These are phyloP conservation scores for Phascolomyces articulosus DNA, from an alignment of 371 early-diverging fungal species.

Conservation along the genomic window DNA sequence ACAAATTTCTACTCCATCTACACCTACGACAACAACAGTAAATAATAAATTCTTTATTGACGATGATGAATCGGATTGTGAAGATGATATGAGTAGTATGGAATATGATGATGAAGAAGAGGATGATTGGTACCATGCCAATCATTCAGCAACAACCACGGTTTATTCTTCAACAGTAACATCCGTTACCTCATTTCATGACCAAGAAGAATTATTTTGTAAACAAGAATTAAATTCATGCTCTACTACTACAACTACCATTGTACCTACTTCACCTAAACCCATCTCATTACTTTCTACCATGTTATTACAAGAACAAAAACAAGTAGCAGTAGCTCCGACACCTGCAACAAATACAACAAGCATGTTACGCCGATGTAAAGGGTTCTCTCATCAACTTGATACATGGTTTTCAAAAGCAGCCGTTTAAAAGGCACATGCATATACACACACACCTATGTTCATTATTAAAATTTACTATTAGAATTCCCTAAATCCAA, in stretches of 20 bases:
- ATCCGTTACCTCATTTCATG: slow-evolving; percentile 3
- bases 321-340: not conserved
- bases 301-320: slow-evolving; percentile 18
- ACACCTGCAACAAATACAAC: not conserved
- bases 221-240: slow-evolving; percentile 1
- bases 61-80: slow-evolving; percentile 10
- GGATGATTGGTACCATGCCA: not conserved
- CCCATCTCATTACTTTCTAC: slow-evolving; percentile 18
- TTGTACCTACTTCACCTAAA: slow-evolving; percentile 3
- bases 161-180: slow-evolving; percentile 13
- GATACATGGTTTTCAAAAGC: slow-evolving; percentile 18
- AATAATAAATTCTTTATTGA: slow-evolving; percentile 15
- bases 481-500: not conserved
- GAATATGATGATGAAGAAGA: slow-evolving; percentile 12
- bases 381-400: slow-evolving; percentile 12
- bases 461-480: too few species aligned
- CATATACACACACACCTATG: slow-evolving; percentile 5
- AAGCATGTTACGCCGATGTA: slow-evolving; percentile 14
- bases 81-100: slow-evolving; percentile 4
- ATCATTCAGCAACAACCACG: not conserved
- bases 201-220: slow-evolving; percentile 3
- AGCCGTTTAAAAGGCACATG: not conserved
- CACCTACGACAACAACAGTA: not conserved
- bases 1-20: not conserved
- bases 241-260: not conserved